Conservation (phyloP, 805 yeast genomes). For the Nakazawaea laoshanensis region DNA sequence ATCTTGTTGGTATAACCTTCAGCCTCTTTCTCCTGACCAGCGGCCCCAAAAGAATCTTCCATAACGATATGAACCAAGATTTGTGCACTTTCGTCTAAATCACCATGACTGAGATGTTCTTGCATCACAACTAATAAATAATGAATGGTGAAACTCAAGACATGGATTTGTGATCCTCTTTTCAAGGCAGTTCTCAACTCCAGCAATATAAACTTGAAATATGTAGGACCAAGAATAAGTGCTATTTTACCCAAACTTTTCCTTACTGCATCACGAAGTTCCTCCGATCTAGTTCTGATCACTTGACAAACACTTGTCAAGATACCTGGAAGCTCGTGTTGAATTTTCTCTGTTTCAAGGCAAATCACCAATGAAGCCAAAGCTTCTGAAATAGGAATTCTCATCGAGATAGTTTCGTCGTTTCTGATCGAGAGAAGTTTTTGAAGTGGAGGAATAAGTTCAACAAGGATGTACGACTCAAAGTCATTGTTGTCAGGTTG, state of each 20-base stretch:
- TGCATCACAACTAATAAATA: slow-evolving; percentile 50
- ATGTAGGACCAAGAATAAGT: slow-evolving; percentile 58
- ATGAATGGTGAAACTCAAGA: slow-evolving; percentile 83
- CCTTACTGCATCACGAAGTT: slow-evolving; percentile 79
- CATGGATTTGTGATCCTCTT: slow-evolving; percentile 90
- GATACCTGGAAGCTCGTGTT: slow-evolving; percentile 65
- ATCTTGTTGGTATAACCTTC: slow-evolving; percentile 81
- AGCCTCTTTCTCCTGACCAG: slow-evolving; percentile 91
- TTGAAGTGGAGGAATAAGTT: slow-evolving; percentile 53
- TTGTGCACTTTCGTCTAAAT: slow-evolving; percentile 55
- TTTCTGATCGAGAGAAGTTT: slow-evolving; percentile 55
- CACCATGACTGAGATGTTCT: slow-evolving; percentile 50
- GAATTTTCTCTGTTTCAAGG: slow-evolving; percentile 47
- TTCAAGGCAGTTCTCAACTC: slow-evolving; percentile 75
- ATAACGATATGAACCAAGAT: slow-evolving; percentile 64
- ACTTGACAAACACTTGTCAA: slow-evolving; percentile 85
- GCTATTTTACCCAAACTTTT: slow-evolving; percentile 63
- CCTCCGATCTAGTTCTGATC: slow-evolving; percentile 77
- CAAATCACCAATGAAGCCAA: slow-evolving; percentile 59
- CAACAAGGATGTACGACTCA: slow-evolving; percentile 42
- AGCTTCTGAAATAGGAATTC: slow-evolving; percentile 80
- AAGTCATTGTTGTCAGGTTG: slow-evolving; percentile 24
- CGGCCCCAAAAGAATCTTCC: slow-evolving; percentile 89
- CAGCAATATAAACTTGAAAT: slow-evolving; percentile 63
- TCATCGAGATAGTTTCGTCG: slow-evolving; percentile 66